Evolutionary conservation across 805 yeast genomes (phyloP).

Genomic region (Sugiyamaella valdiviana): DNA sequence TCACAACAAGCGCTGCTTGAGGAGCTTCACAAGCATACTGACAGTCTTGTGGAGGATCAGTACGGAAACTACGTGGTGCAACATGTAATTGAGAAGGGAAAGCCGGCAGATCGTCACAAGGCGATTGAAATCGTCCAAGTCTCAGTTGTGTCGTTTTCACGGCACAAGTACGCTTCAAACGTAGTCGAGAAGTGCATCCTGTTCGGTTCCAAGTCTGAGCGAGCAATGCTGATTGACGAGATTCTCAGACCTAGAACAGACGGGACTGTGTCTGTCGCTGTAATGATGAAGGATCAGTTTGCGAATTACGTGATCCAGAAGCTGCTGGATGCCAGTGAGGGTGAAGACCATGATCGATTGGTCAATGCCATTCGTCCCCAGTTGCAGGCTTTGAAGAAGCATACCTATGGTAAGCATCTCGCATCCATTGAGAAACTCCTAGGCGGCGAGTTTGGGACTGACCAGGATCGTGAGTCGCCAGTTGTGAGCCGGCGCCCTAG

Average conservation of each 20-base stretch:
- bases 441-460: background rate
- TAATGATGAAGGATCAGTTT: slow-evolving; percentile 96
- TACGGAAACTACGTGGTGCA: slow-evolving; percentile 98
- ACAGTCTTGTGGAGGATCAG: slow-evolving; percentile 83
- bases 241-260: slow-evolving; percentile 36
- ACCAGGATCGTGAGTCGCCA: background rate
- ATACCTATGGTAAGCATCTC: slow-evolving; percentile 71
- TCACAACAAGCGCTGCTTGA: slow-evolving; percentile 63
- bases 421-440: slow-evolving; percentile 71
- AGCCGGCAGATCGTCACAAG: slow-evolving; percentile 46
- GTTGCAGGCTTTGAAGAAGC: slow-evolving; percentile 63
- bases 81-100: slow-evolving; percentile 84
- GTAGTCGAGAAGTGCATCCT: slow-evolving; percentile 93
- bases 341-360: slow-evolving; percentile 60
- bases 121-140: slow-evolving; percentile 66
- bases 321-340: slow-evolving; percentile 73
- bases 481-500: background rate
- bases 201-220: slow-evolving; percentile 59
- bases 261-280: slow-evolving; percentile 50
- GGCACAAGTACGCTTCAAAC: slow-evolving; percentile 95
- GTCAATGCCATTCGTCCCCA: slow-evolving; percentile 75
- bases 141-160: slow-evolving; percentile 73
- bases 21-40: slow-evolving; percentile 67
- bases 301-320: slow-evolving; percentile 97
- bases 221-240: slow-evolving; percentile 55